A percentile compares a stretch with the other conserved stretches of the same genome.
Evolutionary conservation across 2,329 filamentous ascomycete genomes (phyloP).

Genomic region (Ophiostoma quercus): DNA sequence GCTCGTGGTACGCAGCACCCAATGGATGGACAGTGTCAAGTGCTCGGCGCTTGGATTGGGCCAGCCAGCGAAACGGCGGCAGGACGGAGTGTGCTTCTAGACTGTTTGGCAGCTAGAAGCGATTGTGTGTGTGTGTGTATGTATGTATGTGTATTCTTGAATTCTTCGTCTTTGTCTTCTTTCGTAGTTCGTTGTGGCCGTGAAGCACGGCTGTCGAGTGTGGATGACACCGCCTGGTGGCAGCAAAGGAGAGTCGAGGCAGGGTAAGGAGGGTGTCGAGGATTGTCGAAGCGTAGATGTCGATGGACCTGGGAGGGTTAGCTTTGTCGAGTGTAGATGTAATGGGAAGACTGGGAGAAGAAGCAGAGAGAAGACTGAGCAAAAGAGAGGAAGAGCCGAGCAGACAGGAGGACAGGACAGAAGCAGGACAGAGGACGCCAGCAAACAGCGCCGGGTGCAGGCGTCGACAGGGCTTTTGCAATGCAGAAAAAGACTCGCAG

Average conservation of each 20-base stretch:
- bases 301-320: neutral
- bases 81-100: constrained; percentile 14
- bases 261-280: constrained; percentile 13
- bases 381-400: neutral
- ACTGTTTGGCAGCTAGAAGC: neutral
- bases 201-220: constrained; percentile 16
- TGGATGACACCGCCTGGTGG: constrained; percentile 17
- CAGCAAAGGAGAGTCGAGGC: constrained; percentile 19
- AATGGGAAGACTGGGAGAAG: too few species aligned
- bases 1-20: neutral
- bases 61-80: constrained; percentile 23
- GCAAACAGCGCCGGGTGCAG: constrained; percentile 18
- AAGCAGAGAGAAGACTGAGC: too few species aligned
- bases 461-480: constrained; percentile 12
- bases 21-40: constrained; percentile 1
- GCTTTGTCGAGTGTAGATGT: neutral
- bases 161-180: neutral
- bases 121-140: neutral
- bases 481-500: constrained; percentile 20
- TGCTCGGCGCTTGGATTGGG: constrained; percentile 13
- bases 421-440: neutral
- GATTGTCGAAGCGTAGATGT: neutral
- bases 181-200: constrained; percentile 8
- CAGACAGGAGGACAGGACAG: neutral
- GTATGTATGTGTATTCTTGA: constrained; percentile 3